A percentile compares a stretch with the other conserved stretches of the same genome.
Conservation (phyloP, 768 basidiomycete species). For the Leccinellum luteum region DNA sequence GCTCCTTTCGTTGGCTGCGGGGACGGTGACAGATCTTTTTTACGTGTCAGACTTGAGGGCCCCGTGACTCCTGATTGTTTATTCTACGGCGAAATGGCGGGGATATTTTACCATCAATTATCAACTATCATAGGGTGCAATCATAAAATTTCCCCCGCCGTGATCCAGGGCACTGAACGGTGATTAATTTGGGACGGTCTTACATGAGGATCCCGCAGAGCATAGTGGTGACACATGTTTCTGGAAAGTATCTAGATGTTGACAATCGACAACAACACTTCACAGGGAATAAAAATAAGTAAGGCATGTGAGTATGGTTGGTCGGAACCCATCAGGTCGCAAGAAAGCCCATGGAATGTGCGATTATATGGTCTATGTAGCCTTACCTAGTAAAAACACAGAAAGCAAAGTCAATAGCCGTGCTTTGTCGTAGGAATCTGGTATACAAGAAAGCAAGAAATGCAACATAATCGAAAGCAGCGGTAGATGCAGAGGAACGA, state of each 20-base stretch:
- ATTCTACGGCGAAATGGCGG: conserved; percentile 22
- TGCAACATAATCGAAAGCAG: conserved; percentile 26
- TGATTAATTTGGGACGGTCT: conserved; percentile 33
- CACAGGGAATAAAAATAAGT: conserved; percentile 35
- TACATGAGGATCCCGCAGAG: conserved; percentile 33
- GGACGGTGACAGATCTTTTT: conserved; percentile 13
- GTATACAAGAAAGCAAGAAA: conserved; percentile 37
- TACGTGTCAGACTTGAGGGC: conserved; percentile 31
- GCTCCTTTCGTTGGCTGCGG: conserved; percentile 20
- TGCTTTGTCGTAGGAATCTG: conserved; percentile 33
- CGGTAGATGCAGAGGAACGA: conserved; percentile 10
- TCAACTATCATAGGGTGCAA: no score
- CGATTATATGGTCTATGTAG: conserved; percentile 36
- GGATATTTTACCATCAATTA: conserved; percentile 14
- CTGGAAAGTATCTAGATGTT: conserved; percentile 18
- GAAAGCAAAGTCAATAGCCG: conserved; percentile 35
- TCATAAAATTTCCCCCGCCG: conserved; percentile 18
- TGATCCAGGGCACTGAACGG: conserved; percentile 27
- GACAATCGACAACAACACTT: conserved; percentile 18
- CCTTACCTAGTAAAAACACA: conserved; percentile 34
- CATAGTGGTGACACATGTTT: conserved; percentile 24
- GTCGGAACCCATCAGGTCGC: conserved; percentile 11
- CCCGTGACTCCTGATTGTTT: conserved; percentile 26
- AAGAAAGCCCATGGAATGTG: conserved; percentile 26
- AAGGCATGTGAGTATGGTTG: conserved; percentile 19